These are phyloP conservation scores for Taiozyma sp. DNA, from an alignment of 1,139 yeast species.

Conservation along the genomic window DNA sequence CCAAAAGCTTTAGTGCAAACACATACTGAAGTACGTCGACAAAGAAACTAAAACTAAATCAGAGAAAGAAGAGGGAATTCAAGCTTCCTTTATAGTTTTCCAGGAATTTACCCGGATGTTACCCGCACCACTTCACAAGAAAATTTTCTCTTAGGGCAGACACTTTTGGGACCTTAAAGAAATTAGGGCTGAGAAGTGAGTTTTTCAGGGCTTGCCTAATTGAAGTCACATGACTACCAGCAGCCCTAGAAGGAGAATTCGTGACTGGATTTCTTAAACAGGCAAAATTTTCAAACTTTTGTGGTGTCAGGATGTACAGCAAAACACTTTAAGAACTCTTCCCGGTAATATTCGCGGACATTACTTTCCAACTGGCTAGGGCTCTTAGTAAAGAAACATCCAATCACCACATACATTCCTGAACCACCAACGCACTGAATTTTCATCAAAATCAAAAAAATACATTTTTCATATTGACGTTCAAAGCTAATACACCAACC, in stretches of 20 bases:
- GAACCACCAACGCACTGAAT: not conserved
- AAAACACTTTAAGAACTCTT: no score
- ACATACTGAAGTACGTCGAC: conserved; percentile 78
- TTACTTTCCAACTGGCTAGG: no score
- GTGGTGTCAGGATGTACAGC: not conserved
- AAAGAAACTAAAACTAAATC: conserved; percentile 36
- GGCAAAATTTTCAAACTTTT: not conserved
- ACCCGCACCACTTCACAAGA: not conserved
- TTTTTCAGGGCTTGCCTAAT: no score
- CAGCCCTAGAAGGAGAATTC: not conserved
- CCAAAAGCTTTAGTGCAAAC: conserved; percentile 13
- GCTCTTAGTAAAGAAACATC: conserved; percentile 1
- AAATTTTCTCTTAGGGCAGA: conserved; percentile 2
- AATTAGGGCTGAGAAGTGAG: no score
- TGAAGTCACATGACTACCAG: not conserved
- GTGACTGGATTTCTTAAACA: not conserved
- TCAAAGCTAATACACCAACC: not conserved
- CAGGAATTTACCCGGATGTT: not conserved
- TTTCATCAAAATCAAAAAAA: not conserved
- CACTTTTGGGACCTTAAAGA: not conserved
- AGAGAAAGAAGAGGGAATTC: conserved; percentile 2
- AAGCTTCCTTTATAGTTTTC: conserved; percentile 10
- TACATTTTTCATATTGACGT: not conserved
- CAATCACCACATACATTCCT: not conserved
- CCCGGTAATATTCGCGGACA: no score